These are phyloP conservation scores for Daphne laureola DNA, from an alignment of 441 rosid species.

Conservation along the genomic window DNA sequence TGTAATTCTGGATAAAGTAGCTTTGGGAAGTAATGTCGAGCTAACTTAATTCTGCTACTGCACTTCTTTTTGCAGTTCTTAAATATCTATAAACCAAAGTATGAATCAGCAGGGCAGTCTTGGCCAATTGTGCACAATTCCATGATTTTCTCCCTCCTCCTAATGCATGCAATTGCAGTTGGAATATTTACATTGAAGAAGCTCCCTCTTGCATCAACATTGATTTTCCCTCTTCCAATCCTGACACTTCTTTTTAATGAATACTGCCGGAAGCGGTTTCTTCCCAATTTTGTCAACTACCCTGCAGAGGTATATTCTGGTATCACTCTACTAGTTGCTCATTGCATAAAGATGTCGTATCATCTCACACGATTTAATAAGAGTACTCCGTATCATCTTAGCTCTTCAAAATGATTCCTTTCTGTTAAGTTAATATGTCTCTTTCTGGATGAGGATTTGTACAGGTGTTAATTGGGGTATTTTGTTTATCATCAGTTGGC, in stretches of 20 bases:
- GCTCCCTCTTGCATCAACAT: conserved; percentile 62
- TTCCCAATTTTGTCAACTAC: conserved; percentile 66
- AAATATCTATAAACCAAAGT: conserved; percentile 75
- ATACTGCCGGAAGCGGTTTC: conserved; percentile 94
- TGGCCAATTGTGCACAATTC: conserved; percentile 96
- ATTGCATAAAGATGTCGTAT: background rate
- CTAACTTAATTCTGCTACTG: conserved; percentile 9
- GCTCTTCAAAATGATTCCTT: background rate
- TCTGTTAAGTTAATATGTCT: conserved; percentile 1
- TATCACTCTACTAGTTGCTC: background rate
- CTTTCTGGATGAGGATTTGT: background rate
- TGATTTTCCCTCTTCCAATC: conserved; percentile 67
- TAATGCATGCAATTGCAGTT: conserved; percentile 87
- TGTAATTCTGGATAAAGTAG: background rate
- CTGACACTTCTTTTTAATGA: conserved; percentile 87
- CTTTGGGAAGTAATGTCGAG: conserved; percentile 9
- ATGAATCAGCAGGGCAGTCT: conserved; percentile 85
- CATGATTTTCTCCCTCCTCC: conserved; percentile 79
- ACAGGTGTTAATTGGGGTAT: background rate
- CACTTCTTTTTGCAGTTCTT: conserved; percentile 51
- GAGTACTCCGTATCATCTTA: background rate
- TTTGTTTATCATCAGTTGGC: background rate
- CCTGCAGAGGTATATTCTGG: conserved; percentile 66
- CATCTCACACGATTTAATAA: background rate
- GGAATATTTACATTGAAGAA: conserved; percentile 80